These are phyloP conservation scores for Stephania japonica DNA, from an alignment of 164 flowering plant genomes.

Conservation along the genomic window DNA sequence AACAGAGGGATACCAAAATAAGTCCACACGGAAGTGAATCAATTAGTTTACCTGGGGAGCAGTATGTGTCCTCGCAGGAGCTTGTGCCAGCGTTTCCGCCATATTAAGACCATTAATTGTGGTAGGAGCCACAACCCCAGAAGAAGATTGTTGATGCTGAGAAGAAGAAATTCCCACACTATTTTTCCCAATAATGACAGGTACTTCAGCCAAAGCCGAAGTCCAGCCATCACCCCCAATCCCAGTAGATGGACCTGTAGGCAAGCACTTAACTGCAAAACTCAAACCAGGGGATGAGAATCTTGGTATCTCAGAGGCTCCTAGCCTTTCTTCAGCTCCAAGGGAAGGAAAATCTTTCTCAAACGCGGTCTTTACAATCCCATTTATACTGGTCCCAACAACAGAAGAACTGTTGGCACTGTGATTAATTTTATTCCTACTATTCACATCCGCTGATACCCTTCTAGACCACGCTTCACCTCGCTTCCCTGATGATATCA, in stretches of 20 bases:
- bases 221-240: conserved; percentile 81
- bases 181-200: conserved; percentile 42
- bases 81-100: conserved; percentile 89
- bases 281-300: conserved; percentile 70
- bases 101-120: conserved; percentile 59
- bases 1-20: conserved; percentile 3
- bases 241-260: conserved; percentile 45
- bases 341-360: conserved; percentile 74
- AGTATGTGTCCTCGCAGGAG: conserved; percentile 53
- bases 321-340: conserved; percentile 64
- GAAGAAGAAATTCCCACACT: conserved; percentile 25
- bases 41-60: conserved; percentile 49
- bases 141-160: conserved; percentile 43
- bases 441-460: conserved; percentile 24
- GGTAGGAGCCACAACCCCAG: conserved; percentile 27
- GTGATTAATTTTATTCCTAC: conserved; percentile 8
- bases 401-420: conserved; percentile 16
- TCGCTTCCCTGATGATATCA: conserved; percentile 52
- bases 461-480: conserved; percentile 41
- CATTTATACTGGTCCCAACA: conserved; percentile 20
- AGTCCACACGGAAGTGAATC: background rate
- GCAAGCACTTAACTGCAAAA: conserved; percentile 49
- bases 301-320: conserved; percentile 47
- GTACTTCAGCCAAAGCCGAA: conserved; percentile 83
- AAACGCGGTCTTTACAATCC: conserved; percentile 39